A percentile compares a stretch with the other conserved stretches of the same genome.
phyloP scores from a whole-genome alignment of 495 filamentous ascomycete species.

The Penicillium paxilli region DNA sequence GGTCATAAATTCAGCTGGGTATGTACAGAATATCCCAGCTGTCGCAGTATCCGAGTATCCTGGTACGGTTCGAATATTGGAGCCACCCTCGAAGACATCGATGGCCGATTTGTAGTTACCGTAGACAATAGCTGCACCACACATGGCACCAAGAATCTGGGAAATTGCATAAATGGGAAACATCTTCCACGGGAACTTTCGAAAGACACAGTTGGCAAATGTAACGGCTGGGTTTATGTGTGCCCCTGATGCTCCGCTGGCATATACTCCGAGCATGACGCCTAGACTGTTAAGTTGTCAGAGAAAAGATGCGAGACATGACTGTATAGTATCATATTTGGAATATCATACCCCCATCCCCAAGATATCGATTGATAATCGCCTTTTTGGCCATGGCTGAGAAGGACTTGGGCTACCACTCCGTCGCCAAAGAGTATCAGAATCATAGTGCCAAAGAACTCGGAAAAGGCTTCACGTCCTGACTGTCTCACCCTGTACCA shows the following conservation, averaged over 20 bases:
- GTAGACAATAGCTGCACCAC: conserved; percentile 55
- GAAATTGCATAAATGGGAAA: conserved; percentile 54
- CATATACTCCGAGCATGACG: conserved; percentile 68
- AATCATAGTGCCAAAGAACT: conserved; percentile 66
- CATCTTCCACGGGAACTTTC: conserved; percentile 61
- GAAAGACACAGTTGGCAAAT: conserved; percentile 61
- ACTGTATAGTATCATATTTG: too few relatives aligned
- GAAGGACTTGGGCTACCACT: conserved; percentile 57
- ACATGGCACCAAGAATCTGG: conserved; percentile 57
- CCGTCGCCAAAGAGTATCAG: conserved; percentile 65
- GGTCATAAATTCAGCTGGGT: conserved; percentile 61
- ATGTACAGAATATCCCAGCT: conserved; percentile 67
- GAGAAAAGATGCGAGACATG: not conserved
- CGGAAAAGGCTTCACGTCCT: conserved; percentile 57
- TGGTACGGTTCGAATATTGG: conserved; percentile 56
- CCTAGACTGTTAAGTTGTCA: conserved; percentile 36
- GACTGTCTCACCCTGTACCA: conserved; percentile 50
- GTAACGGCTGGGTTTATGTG: conserved; percentile 69
- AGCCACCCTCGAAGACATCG: conserved; percentile 54
- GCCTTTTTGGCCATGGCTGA: conserved; percentile 51
- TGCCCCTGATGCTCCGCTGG: conserved; percentile 56
- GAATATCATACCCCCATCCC: conserved; percentile 57
- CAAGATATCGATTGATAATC: conserved; percentile 62
- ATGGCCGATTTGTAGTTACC: conserved; percentile 58
- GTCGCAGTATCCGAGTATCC: conserved; percentile 56